A percentile compares a stretch with the other conserved stretches of the same genome.
phyloP scores from a whole-genome alignment of 2,329 filamentous ascomycete genomes.

The Talaromyces sp. region DNA sequence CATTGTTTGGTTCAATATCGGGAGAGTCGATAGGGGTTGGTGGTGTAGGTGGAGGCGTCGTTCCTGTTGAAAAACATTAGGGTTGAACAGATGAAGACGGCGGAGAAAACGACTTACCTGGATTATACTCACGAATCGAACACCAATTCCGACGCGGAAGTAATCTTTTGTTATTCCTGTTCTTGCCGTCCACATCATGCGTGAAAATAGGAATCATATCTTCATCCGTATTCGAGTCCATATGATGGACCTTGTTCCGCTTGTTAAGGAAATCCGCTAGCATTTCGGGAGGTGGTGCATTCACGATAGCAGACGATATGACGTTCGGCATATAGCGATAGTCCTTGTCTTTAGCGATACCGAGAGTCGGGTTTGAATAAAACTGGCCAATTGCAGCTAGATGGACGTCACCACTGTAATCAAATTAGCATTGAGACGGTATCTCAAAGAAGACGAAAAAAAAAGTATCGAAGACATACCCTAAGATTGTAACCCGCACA shows the following conservation, averaged over 20 bases:
- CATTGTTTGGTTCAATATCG: conserved; percentile 25
- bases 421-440: conserved; percentile 8
- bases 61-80: conserved; percentile 57
- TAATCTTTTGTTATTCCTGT: conserved; percentile 83
- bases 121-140: conserved; percentile 77
- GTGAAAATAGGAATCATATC: conserved; percentile 92
- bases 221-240: conserved; percentile 74
- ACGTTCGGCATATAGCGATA: conserved; percentile 96
- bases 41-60: conserved; percentile 67
- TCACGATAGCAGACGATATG: conserved; percentile 89
- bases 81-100: not conserved
- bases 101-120: conserved; percentile 49
- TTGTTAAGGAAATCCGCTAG: conserved; percentile 90
- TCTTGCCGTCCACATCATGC: conserved; percentile 81
- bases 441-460: not conserved
- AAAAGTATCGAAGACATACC: conserved; percentile 38
- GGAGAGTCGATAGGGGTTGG: conserved; percentile 45
- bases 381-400: conserved; percentile 90
- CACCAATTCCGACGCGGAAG: conserved; percentile 94
- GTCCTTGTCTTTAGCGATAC: conserved; percentile 80
- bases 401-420: conserved; percentile 77
- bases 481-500: conserved; percentile 82
- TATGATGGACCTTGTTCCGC: conserved; percentile 69
- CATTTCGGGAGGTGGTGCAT: conserved; percentile 79
- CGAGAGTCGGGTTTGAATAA: conserved; percentile 81